These are phyloP conservation scores for Aspergillus udagawae DNA, from an alignment of 2,329 filamentous ascomycete genomes.

Conservation along the genomic window DNA sequence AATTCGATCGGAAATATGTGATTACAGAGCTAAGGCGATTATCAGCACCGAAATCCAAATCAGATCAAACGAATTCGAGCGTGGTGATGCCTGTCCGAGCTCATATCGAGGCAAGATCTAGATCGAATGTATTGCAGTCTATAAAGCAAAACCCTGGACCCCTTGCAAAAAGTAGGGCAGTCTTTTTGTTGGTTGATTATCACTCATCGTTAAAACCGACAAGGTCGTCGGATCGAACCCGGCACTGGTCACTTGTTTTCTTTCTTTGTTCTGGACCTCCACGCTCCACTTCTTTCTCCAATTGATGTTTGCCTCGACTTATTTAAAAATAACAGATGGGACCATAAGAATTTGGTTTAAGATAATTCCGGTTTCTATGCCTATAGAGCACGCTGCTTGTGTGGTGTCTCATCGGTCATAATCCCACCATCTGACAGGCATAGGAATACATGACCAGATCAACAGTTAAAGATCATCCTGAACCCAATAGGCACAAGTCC, in stretches of 20 bases:
- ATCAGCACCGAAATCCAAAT: too few species aligned
- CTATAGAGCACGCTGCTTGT: neutral
- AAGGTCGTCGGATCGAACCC: slow-evolving; percentile 25
- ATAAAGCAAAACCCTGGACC: too few species aligned
- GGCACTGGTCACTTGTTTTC: neutral
- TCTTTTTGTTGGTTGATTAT: too few species aligned
- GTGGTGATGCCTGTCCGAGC: too few species aligned
- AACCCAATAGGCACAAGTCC: slow-evolving; percentile 10
- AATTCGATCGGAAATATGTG: too few species aligned
- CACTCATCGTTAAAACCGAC: slow-evolving; percentile 32
- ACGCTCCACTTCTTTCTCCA: neutral
- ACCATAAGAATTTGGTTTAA: neutral
- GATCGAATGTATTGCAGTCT: too few species aligned
- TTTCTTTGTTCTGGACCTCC: neutral
- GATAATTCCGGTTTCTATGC: neutral
- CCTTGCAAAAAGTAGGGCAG: too few species aligned
- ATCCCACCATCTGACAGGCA: neutral
- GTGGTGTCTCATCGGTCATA: neutral
- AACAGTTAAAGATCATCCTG: slow-evolving; percentile 14
- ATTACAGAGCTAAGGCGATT: too few species aligned
- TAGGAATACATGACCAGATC: neutral
- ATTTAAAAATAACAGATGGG: too few species aligned
- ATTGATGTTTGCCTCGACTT: too few species aligned
- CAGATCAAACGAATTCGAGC: too few species aligned
- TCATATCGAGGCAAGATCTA: too few species aligned